phyloP scores from a whole-genome alignment of 139 green algal species.

The Picochlorum costavermella region DNA sequence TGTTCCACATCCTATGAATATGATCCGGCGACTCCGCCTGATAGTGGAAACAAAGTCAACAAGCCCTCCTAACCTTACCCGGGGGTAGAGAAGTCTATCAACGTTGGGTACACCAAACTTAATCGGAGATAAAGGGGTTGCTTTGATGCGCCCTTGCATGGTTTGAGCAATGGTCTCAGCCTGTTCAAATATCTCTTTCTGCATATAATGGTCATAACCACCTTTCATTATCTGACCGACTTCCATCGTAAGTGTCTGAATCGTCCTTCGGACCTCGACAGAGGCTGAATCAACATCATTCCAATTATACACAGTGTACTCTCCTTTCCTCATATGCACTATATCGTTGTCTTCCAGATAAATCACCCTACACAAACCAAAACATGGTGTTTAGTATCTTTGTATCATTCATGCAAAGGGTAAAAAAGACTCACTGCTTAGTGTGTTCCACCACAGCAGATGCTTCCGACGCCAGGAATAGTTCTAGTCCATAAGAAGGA shows the following conservation, averaged over 20 bases:
- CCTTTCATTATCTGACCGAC: conserved; percentile 70
- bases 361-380: conserved; percentile 49
- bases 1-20: conserved; percentile 63
- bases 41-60: conserved; percentile 36
- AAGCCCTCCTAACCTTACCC: conserved; percentile 14
- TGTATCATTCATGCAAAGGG: background rate
- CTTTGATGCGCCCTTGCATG: conserved; percentile 17
- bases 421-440: conserved; percentile 47
- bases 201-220: conserved; percentile 58
- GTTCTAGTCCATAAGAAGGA: conserved; percentile 49
- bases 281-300: conserved; percentile 16
- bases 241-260: conserved; percentile 55
- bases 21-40: conserved; percentile 39
- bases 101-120: conserved; percentile 10
- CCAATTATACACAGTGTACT: conserved; percentile 67
- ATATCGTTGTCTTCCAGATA: conserved; percentile 95
- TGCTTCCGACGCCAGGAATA: conserved; percentile 82
- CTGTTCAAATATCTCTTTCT: conserved; percentile 56
- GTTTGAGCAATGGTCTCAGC: conserved; percentile 39
- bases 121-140: conserved; percentile 5
- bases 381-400: too few species aligned
- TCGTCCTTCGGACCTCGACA: conserved; percentile 20
- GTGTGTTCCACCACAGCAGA: conserved; percentile 92
- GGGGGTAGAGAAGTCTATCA: conserved; percentile 3
- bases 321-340: conserved; percentile 59